These are phyloP conservation scores for Candida sojae DNA, from an alignment of 1,139 yeast genomes.

Conservation along the genomic window DNA sequence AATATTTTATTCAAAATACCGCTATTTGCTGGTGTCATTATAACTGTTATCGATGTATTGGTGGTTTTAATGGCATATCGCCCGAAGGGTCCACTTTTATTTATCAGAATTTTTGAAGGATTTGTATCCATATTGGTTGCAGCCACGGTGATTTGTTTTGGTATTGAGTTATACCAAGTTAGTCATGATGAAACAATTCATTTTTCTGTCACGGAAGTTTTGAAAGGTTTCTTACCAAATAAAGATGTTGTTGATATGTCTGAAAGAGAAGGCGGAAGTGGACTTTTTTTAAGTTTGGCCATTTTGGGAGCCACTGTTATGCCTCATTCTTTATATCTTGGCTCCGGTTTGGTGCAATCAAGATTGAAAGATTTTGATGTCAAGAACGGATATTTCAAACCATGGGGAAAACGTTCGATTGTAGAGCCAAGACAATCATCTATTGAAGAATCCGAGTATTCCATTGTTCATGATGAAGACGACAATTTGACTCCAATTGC, in stretches of 20 bases:
- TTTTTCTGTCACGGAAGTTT: conserved; percentile 54
- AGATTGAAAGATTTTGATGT: conserved; percentile 80
- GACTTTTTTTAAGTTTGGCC: conserved; percentile 84
- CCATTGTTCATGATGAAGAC: conserved; percentile 8
- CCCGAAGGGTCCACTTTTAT: conserved; percentile 81
- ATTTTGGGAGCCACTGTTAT: conserved; percentile 95
- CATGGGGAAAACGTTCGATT: conserved; percentile 14
- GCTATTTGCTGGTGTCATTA: conserved; percentile 70
- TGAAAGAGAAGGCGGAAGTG: conserved; percentile 66
- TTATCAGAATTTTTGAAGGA: conserved; percentile 79
- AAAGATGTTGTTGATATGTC: conserved; percentile 57
- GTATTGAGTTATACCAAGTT: conserved; percentile 72
- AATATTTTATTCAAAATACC: conserved; percentile 82
- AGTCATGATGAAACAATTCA: conserved; percentile 52
- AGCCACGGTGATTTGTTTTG: conserved; percentile 84
- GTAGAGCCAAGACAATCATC: conserved; percentile 4
- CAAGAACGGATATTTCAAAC: conserved; percentile 55
- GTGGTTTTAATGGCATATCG: conserved; percentile 84
- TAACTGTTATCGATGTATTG: conserved; percentile 84
- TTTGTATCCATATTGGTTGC: conserved; percentile 77
- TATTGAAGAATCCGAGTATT: not conserved
- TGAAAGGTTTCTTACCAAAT: conserved; percentile 80
- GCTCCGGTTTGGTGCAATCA: conserved; percentile 92
- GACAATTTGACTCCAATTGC: conserved; percentile 12
- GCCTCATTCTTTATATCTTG: conserved; percentile 94